Conservation (phyloP, 148 eudicot genomes). For the Silene uniflora region DNA sequence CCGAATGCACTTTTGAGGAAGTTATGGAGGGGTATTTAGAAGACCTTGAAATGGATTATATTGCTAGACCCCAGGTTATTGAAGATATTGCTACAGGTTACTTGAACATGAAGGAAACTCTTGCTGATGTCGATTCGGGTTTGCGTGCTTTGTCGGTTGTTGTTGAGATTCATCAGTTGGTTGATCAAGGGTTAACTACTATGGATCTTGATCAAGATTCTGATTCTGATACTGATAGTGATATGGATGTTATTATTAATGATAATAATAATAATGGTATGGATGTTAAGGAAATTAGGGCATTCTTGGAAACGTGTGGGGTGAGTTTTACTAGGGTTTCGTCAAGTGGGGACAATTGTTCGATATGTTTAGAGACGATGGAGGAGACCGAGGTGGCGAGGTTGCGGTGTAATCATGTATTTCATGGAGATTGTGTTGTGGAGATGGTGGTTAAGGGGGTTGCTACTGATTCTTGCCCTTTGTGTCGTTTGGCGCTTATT, state of each 20-base stretch:
- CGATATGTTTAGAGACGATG: background rate
- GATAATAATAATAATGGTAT: background rate
- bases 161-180: background rate
- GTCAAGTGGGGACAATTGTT: background rate
- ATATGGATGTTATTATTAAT: background rate
- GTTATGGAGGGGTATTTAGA: background rate
- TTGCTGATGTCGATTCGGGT: background rate
- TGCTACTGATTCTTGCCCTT: background rate
- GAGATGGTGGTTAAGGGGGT: background rate
- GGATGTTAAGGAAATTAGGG: background rate
- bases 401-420: conserved; percentile 1
- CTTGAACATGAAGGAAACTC: background rate
- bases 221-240: background rate
- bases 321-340: background rate
- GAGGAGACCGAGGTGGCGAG: background rate
- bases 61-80: background rate
- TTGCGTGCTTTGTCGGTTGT: background rate
- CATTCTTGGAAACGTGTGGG: background rate
- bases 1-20: background rate
- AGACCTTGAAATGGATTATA: background rate
- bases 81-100: background rate
- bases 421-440: background rate
- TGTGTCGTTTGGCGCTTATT: background rate
- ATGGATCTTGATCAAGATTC: conserved; percentile 2
- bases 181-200: no score